A percentile compares a stretch with the other conserved stretches of the same genome.
Conservation (phyloP, 192 early-diverging fungal species). For the Backusella luteola region DNA sequence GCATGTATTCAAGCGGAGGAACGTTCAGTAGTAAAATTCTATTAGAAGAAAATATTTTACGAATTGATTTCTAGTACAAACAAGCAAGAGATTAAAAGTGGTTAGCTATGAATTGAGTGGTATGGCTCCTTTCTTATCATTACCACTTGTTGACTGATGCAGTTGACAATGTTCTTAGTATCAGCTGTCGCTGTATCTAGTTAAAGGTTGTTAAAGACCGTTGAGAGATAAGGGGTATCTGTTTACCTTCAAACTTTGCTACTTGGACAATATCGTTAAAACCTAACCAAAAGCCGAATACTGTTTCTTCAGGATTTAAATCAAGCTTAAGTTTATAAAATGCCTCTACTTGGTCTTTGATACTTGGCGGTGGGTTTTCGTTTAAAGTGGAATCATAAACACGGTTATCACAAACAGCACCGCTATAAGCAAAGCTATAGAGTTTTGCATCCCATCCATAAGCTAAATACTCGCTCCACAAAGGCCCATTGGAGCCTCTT, state of each 20-base stretch:
- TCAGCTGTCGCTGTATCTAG: not conserved
- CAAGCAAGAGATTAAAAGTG: not conserved
- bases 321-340: slow-evolving; percentile 30
- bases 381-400: not conserved
- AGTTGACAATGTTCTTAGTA: slow-evolving; percentile 3
- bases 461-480: slow-evolving; percentile 33
- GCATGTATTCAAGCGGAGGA: slow-evolving; percentile 28
- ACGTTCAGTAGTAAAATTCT: slow-evolving; percentile 25
- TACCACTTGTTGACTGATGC: slow-evolving; percentile 35
- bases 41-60: slow-evolving; percentile 23
- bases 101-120: not conserved
- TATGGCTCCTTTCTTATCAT: not conserved
- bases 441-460: slow-evolving; percentile 29
- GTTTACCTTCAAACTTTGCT: not conserved
- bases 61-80: slow-evolving; percentile 8
- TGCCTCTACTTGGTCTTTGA: slow-evolving; percentile 32
- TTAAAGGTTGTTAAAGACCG: not conserved
- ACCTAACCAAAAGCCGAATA: slow-evolving; percentile 36
- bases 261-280: slow-evolving; percentile 23
- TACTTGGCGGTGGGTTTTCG: slow-evolving; percentile 8
- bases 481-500: slow-evolving; percentile 28
- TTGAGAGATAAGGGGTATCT: not conserved
- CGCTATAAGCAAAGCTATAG: slow-evolving; percentile 34
- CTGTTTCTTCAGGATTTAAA: slow-evolving; percentile 28
- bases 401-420: slow-evolving; percentile 23